Base-by-base conservation (phyloP, 2,329 filamentous ascomycete genomes). In the Cladorrhinum sp. region DNA sequence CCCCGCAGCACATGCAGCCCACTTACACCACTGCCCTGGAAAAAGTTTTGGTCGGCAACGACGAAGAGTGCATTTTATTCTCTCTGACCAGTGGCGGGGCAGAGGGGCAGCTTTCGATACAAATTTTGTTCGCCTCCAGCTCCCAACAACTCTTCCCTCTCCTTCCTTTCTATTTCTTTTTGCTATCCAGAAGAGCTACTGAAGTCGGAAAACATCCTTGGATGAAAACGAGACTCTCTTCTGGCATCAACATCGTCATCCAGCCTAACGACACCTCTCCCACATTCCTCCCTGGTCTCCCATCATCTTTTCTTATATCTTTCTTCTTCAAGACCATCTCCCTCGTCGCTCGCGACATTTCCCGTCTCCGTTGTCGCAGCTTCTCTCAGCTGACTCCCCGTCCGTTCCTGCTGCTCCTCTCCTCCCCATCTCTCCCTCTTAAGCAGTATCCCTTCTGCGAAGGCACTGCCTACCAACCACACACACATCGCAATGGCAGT, bases 401-500 rank as follows among this genome's bases (percentile, higher is more conserved):
- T 26, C 39, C 54, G 33, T 30, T 55, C 23, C 42, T 55, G 16
- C 50, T 33, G 24, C 46, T 23, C 51, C 24, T 57, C 28, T 18
- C 59, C 54, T 28, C 48, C 30, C 46, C 23, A 48, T 51, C 21
- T 36, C 50, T n/a, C 48, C 50, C 26, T 54, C 24, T 51, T 5
- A 46, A 46, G 42, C 42, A 46, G 16, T 51, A 50, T 39, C 55
- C 36, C 18, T 55, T 23, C 20, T 30, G 36, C 21, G 21, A 9
- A 14, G 30, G 21, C 46, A 49, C 51, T 39, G 12, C 20, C 18
- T 48, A 3, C 42, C n/a, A 46, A 18, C 42, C 42, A 46, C 42
- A 20, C 18, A 46, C 42, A 46, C n/a, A 46, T 46, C 61, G 59
- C 56, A 58, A 79, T 79, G 77, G 70, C 73, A 28, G 66, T 74